A percentile compares a stretch with the other conserved stretches of the same genome.
phyloP scores from a whole-genome alignment of 1,139 yeast species.

The Saccharomyces hybrid region DNA sequence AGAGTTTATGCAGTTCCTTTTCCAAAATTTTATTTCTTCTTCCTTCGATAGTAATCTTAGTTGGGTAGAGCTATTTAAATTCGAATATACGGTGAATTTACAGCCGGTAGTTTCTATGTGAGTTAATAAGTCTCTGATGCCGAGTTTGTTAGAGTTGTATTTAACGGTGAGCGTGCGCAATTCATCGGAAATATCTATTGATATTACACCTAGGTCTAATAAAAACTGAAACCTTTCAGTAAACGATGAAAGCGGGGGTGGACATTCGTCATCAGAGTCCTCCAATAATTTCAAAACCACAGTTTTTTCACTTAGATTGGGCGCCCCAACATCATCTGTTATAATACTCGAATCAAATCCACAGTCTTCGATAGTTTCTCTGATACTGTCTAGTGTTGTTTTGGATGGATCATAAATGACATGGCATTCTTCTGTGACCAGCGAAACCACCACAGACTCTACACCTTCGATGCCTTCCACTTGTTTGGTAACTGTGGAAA shows the following conservation, averaged over 20 bases:
- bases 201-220: conserved; percentile 39
- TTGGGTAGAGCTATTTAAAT: conserved; percentile 40
- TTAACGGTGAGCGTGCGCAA: conserved; percentile 24
- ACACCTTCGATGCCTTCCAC: conserved; percentile 40
- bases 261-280: background rate
- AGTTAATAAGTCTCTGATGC: conserved; percentile 51
- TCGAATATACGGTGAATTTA: conserved; percentile 37
- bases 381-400: conserved; percentile 34
- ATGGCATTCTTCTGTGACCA: conserved; percentile 68
- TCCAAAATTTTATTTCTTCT: conserved; percentile 71
- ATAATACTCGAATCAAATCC: conserved; percentile 54
- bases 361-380: conserved; percentile 52
- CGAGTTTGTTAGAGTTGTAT: conserved; percentile 42
- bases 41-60: conserved; percentile 58
- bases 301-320: background rate
- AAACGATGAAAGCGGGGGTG: background rate
- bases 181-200: conserved; percentile 33
- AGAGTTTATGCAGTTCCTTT: conserved; percentile 44
- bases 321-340: conserved; percentile 17
- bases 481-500: conserved; percentile 53
- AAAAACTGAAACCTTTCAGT: conserved; percentile 30
- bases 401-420: conserved; percentile 35
- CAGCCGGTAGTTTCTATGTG: conserved; percentile 44
- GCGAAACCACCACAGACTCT: conserved; percentile 47
- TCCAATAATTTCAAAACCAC: background rate